Evolutionary conservation across 495 filamentous ascomycete species (phyloP).

Genomic region (Penicillium paradoxum): DNA sequence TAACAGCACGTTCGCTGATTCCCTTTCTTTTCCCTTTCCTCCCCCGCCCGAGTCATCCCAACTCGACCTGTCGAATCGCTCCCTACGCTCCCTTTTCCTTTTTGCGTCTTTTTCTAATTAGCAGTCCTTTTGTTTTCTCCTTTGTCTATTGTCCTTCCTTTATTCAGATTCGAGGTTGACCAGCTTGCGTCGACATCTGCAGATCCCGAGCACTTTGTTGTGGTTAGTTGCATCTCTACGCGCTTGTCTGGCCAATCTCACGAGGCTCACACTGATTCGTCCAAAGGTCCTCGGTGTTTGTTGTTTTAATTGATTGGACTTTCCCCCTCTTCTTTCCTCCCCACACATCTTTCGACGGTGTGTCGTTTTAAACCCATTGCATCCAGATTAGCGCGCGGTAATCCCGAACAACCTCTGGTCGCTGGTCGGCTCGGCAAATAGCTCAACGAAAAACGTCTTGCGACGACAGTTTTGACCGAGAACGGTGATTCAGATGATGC

Average conservation of each 20-base stretch:
- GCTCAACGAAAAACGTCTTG: not conserved
- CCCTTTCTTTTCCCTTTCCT: constrained; percentile 19
- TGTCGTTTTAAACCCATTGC: constrained; percentile 3
- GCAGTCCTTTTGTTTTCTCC: constrained; percentile 10
- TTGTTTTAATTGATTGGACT: constrained; percentile 9
- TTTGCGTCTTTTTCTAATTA: constrained; percentile 10
- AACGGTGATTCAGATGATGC: constrained; percentile 31
- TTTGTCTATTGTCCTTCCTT: constrained; percentile 15
- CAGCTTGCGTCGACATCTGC: constrained; percentile 9
- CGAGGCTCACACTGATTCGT: constrained; percentile 19
- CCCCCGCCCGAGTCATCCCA: constrained; percentile 24
- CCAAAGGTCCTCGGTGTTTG: constrained; percentile 18
- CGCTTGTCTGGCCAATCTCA: constrained; percentile 14
- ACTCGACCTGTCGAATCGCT: constrained; percentile 13
- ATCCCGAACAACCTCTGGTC: constrained; percentile 20
- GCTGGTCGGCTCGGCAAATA: constrained; percentile 34
- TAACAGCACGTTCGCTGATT: constrained; percentile 9
- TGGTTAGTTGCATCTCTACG: constrained; percentile 21
- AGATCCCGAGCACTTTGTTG: constrained; percentile 19
- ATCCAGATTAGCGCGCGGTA: constrained; percentile 8
- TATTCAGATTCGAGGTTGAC: constrained; percentile 6
- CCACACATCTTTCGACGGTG: constrained; percentile 13
- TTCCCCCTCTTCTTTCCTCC: constrained; percentile 10
- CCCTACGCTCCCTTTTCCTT: constrained; percentile 7
- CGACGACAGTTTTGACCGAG: constrained; percentile 4